Evolutionary conservation across 1,284 basidiomycete genomes (phyloP).

Genomic region (Boletus mariae): DNA sequence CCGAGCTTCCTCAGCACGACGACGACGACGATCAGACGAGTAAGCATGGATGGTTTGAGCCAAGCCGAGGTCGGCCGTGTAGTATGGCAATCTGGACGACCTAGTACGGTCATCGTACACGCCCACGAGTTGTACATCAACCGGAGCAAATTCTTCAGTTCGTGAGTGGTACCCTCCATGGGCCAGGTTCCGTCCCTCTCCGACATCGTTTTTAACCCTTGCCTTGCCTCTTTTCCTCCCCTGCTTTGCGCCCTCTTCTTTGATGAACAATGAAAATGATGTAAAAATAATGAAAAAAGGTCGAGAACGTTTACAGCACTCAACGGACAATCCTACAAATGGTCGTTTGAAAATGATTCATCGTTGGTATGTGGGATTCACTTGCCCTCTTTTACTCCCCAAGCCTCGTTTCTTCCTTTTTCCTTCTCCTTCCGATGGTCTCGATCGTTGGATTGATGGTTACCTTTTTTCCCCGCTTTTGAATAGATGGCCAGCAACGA

Average conservation of each 20-base stretch:
- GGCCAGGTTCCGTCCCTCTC: neutral
- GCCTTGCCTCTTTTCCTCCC: neutral
- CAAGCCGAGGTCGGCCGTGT: slow-evolving; percentile 28
- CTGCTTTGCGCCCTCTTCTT: neutral
- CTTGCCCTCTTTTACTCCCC: neutral
- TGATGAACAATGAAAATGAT: slow-evolving; percentile 3
- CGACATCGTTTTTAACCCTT: slow-evolving; percentile 9
- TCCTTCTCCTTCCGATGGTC: neutral
- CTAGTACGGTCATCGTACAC: slow-evolving; percentile 26
- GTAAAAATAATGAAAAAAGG: slow-evolving; percentile 9
- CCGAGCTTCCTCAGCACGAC: slow-evolving; percentile 13
- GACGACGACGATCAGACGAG: slow-evolving; percentile 24
- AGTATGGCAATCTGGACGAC: slow-evolving; percentile 30
- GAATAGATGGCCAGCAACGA: slow-evolving; percentile 32
- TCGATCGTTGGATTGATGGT: slow-evolving; percentile 1
- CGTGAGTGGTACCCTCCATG: slow-evolving; percentile 20
- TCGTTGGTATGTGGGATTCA: slow-evolving; percentile 25
- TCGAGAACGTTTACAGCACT: slow-evolving; percentile 34
- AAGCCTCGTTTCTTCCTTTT: neutral
- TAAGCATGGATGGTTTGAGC: slow-evolving; percentile 26
- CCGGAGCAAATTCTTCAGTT: slow-evolving; percentile 29
- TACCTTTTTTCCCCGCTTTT: neutral
- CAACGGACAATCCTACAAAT: slow-evolving; percentile 34
- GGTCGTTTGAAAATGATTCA: slow-evolving; percentile 34
- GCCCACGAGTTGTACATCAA: slow-evolving; percentile 27